Conservation (phyloP, 1,139 yeast genomes). For the Lodderomyces jiufengensis region DNA sequence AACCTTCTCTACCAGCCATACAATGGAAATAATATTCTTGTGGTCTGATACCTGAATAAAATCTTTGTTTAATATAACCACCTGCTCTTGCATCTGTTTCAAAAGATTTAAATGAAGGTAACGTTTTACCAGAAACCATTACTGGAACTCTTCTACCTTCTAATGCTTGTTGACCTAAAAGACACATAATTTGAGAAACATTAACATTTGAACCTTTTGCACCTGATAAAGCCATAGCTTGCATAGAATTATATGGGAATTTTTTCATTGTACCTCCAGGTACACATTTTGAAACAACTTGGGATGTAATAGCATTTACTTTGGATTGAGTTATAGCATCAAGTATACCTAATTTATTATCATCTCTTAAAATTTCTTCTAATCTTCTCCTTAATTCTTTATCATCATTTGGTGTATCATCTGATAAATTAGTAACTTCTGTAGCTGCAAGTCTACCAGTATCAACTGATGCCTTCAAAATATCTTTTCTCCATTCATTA, state of each 20-base stretch:
- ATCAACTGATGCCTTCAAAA: constrained; percentile 70
- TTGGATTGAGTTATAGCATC: constrained; percentile 96
- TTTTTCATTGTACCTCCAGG: constrained; percentile 95
- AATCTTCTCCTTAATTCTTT: constrained; percentile 82
- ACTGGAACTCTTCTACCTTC: constrained; percentile 99
- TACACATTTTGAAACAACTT: constrained; percentile 90
- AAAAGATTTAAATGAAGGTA: constrained; percentile 94
- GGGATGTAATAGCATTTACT: constrained; percentile 87
- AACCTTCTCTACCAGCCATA: constrained; percentile 99
- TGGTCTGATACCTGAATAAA: constrained; percentile 97
- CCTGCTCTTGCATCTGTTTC: constrained; percentile 99
- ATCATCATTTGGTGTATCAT: constrained; percentile 53
- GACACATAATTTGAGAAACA: constrained; percentile 98
- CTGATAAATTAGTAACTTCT: constrained; percentile 84
- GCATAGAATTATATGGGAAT: constrained; percentile 97
- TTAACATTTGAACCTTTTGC: constrained; percentile 99
- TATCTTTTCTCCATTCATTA: constrained; percentile 81
- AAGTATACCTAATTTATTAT: constrained; percentile 82
- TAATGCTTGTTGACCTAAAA: constrained; percentile 97
- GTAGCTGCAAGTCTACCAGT: constrained; percentile 90
- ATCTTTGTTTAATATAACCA: constrained; percentile 95
- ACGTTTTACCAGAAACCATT: constrained; percentile 97
- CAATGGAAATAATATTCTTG: constrained; percentile 99
- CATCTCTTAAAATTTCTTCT: constrained; percentile 94
- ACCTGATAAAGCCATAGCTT: constrained; percentile 98